These are phyloP conservation scores for Coemansia sp. DNA, from an alignment of 192 early-diverging fungal genomes.

Conservation along the genomic window DNA sequence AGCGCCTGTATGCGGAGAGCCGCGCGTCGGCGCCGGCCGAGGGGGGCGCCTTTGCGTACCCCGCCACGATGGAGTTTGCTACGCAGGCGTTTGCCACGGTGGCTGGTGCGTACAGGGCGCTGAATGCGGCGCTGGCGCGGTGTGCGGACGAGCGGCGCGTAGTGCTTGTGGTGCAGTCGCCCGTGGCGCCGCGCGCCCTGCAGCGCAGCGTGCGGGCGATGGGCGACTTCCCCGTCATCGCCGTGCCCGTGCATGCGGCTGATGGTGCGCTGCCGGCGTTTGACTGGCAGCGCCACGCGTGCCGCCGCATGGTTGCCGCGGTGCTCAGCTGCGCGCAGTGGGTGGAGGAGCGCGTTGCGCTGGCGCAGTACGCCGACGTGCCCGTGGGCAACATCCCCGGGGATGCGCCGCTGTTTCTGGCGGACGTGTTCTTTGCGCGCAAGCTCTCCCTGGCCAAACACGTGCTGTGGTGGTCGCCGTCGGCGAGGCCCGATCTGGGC, in stretches of 20 bases:
- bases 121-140: constrained; percentile 62
- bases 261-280: constrained; percentile 76
- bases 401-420: constrained; percentile 78
- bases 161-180: constrained; percentile 75
- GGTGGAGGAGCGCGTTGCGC: constrained; percentile 68
- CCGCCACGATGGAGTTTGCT: constrained; percentile 27
- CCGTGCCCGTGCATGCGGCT: constrained; percentile 67
- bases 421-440: constrained; percentile 85
- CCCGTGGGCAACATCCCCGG: constrained; percentile 87
- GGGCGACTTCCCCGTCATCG: constrained; percentile 68
- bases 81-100: constrained; percentile 27
- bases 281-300: constrained; percentile 78
- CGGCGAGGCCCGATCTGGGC: constrained; percentile 81
- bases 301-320: constrained; percentile 72
- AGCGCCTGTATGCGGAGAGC: constrained; percentile 64
- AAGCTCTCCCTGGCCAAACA: constrained; percentile 74
- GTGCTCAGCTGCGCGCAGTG: constrained; percentile 75
- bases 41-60: constrained; percentile 48
- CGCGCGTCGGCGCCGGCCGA: constrained; percentile 24
- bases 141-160: constrained; percentile 62
- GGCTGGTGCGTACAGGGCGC: constrained; percentile 38
- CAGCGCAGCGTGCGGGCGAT: constrained; percentile 56
- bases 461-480: constrained; percentile 89
- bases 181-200: constrained; percentile 54
- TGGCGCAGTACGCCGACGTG: constrained; percentile 79